A percentile compares a stretch with the other conserved stretches of the same genome.
Evolutionary conservation across 2,329 filamentous ascomycete species (phyloP).

Genomic region (Neospermospora avenae): DNA sequence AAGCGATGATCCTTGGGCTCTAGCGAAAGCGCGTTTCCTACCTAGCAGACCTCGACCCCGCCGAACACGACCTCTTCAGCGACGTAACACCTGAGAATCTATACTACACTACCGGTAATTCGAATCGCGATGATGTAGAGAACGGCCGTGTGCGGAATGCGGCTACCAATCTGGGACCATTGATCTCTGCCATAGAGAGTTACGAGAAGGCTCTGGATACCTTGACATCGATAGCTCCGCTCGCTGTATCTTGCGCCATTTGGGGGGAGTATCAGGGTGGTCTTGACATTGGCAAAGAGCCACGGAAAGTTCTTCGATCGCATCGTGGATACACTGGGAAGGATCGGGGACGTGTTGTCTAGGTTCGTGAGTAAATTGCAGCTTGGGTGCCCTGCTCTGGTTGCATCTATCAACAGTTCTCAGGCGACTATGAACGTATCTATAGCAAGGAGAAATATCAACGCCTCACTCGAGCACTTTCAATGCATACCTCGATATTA

Average conservation of each 20-base stretch:
- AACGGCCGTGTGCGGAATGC: slow-evolving; percentile 6
- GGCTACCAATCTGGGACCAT: slow-evolving; percentile 6
- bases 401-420: background rate
- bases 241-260: slow-evolving; percentile 14
- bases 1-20: slow-evolving; percentile 13
- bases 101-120: slow-evolving; percentile 15
- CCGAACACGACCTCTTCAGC: slow-evolving; percentile 14
- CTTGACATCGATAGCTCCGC: slow-evolving; percentile 12
- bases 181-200: slow-evolving; percentile 16
- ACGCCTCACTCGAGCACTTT: slow-evolving; percentile 16
- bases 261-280: slow-evolving; percentile 17
- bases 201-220: slow-evolving; percentile 17
- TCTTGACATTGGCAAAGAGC: slow-evolving; percentile 9
- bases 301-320: slow-evolving; percentile 15
- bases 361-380: background rate
- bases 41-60: slow-evolving; percentile 12
- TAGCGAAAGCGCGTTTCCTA: slow-evolving; percentile 15
- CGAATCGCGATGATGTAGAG: slow-evolving; percentile 10
- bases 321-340: slow-evolving; percentile 12
- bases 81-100: slow-evolving; percentile 20
- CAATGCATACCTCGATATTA: slow-evolving; percentile 21
- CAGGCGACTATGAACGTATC: slow-evolving; percentile 18
- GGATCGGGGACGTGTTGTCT: slow-evolving; percentile 18
- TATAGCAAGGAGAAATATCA: slow-evolving; percentile 15
- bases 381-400: background rate